phyloP scores from a whole-genome alignment of 2,329 filamentous ascomycete species.

The Venturia carpophila region DNA sequence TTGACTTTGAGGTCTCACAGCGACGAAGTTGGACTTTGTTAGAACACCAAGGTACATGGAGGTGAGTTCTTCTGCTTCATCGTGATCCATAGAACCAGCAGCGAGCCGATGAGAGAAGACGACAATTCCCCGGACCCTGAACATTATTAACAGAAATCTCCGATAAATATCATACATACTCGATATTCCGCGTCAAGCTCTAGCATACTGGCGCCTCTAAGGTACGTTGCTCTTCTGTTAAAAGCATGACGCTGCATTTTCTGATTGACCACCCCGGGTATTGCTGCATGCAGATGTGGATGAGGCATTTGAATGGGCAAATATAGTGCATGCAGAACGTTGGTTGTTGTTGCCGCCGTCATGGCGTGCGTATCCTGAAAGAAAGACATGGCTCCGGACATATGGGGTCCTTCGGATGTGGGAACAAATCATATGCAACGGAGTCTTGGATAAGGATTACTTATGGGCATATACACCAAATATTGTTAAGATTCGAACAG shows the following conservation, averaged over 20 bases:
- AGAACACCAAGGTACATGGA: neutral
- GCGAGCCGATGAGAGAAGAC: neutral
- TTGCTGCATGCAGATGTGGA: neutral
- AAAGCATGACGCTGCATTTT: slow-evolving; percentile 5
- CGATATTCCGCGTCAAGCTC: neutral
- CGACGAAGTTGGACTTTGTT: no score
- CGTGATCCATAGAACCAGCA: neutral
- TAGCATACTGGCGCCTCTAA: neutral
- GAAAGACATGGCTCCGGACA: neutral
- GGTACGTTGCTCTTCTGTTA: neutral
- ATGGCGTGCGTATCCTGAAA: neutral
- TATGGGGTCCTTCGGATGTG: neutral
- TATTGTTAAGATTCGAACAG: no score
- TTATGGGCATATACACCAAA: no score
- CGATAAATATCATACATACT: no score
- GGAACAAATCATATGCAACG: neutral
- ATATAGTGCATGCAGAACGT: neutral
- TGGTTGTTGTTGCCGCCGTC: neutral
- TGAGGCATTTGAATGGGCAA: neutral
- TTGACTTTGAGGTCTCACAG: neutral
- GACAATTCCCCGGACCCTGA: neutral
- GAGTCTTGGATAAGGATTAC: no score
- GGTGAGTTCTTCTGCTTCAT: slow-evolving; percentile 2
- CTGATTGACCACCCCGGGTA: neutral
- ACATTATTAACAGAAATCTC: neutral